Conservation (phyloP, 805 yeast genomes). For the Ogataea siamensis region DNA sequence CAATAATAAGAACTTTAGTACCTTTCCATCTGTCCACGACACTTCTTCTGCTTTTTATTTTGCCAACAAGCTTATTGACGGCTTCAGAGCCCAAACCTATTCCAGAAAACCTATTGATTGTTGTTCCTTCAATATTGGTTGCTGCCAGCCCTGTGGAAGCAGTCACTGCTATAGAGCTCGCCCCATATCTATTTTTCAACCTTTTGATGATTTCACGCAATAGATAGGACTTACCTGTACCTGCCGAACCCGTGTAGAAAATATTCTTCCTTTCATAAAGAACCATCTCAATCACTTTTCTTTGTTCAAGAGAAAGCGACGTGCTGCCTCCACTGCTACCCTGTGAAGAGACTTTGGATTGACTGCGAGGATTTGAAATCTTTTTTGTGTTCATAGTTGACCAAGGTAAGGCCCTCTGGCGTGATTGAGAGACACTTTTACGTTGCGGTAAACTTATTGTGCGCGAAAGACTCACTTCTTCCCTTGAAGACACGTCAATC, state of each 20-base stretch:
- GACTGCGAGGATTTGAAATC: slow-evolving; percentile 22
- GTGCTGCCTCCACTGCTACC: not conserved
- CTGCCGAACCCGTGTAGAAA: slow-evolving; percentile 83
- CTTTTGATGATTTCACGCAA: slow-evolving; percentile 60
- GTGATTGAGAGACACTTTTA: slow-evolving; percentile 12
- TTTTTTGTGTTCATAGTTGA: slow-evolving; percentile 9
- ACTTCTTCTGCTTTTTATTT: slow-evolving; percentile 46
- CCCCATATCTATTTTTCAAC: slow-evolving; percentile 43
- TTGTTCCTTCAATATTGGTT: slow-evolving; percentile 86
- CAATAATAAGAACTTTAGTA: slow-evolving; percentile 73
- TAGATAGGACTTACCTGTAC: slow-evolving; percentile 81
- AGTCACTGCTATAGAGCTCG: slow-evolving; percentile 70
- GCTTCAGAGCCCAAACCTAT: slow-evolving; percentile 72
- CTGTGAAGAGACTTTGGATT: slow-evolving; percentile 4
- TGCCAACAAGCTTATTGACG: slow-evolving; percentile 43
- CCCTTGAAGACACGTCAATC: slow-evolving; percentile 4
- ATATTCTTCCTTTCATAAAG: slow-evolving; percentile 51
- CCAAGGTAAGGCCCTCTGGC: slow-evolving; percentile 24
- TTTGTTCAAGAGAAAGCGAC: slow-evolving; percentile 39
- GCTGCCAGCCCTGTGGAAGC: slow-evolving; percentile 98
- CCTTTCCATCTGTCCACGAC: slow-evolving; percentile 58
- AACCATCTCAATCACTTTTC: slow-evolving; percentile 47
- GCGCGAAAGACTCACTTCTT: not conserved
- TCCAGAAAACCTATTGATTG: slow-evolving; percentile 83
- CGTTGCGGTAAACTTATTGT: slow-evolving; percentile 2